These are phyloP conservation scores for Emiliania huxleyi DNA, from an alignment of 78 protist genomes.

Conservation along the genomic window DNA sequence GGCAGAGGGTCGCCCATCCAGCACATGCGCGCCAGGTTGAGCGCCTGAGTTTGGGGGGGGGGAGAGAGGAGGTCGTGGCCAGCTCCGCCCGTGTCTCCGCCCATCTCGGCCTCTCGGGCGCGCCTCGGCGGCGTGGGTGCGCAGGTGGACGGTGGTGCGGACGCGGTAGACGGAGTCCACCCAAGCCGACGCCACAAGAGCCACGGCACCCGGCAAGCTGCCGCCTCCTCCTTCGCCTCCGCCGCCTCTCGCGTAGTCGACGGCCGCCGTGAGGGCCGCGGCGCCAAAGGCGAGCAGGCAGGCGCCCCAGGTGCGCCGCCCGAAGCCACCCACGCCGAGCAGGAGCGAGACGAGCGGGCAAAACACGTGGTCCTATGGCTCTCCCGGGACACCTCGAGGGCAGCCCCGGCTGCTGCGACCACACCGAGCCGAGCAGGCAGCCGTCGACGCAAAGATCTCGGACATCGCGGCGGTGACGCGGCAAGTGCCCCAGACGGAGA, in stretches of 20 bases:
- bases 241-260: neutral
- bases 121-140: neutral
- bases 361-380: neutral
- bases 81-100: too few species aligned
- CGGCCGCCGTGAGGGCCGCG: neutral
- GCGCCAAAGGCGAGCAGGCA: neutral
- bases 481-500: neutral
- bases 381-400: too few species aligned
- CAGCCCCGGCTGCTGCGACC: too few species aligned
- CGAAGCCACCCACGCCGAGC: neutral
- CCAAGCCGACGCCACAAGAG: neutral
- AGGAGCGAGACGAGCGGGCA: neutral
- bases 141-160: neutral
- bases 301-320: constrained; percentile 1
- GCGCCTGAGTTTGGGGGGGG: too few species aligned
- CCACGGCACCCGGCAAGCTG: neutral
- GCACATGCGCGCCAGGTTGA: too few species aligned
- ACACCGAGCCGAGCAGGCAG: too few species aligned
- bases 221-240: neutral
- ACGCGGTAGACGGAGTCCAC: neutral
- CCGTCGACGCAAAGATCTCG: neutral
- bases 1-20: too few species aligned
- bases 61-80: too few species aligned
- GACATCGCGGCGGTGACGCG: neutral
- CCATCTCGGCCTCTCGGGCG: too few species aligned